phyloP scores from a whole-genome alignment of 2,329 filamentous ascomycete genomes.

The Xylariaceae sp. region DNA sequence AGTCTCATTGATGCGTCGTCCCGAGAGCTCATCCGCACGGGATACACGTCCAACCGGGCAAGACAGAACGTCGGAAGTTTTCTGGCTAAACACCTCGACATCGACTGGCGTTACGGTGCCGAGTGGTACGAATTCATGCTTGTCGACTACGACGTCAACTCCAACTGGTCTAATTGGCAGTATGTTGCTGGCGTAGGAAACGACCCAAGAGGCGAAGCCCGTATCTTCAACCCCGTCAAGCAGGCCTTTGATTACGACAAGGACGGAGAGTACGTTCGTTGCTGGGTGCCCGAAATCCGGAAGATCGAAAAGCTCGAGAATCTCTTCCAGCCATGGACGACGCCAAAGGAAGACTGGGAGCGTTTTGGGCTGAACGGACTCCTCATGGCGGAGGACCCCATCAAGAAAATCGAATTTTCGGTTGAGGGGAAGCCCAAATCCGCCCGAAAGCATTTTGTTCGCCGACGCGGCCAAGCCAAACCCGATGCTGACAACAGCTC shows the following conservation, averaged over 20 bases:
- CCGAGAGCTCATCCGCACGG: slow-evolving; percentile 67
- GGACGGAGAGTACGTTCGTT: slow-evolving; percentile 62
- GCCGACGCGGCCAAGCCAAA: slow-evolving; percentile 29
- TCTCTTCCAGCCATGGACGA: slow-evolving; percentile 66
- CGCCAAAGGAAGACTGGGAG: slow-evolving; percentile 53
- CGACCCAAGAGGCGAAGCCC: slow-evolving; percentile 63
- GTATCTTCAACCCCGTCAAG: slow-evolving; percentile 80
- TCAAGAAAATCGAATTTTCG: slow-evolving; percentile 60
- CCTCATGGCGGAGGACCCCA: slow-evolving; percentile 61
- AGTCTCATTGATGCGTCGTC: slow-evolving; percentile 73
- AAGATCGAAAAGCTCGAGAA: slow-evolving; percentile 49
- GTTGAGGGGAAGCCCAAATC: slow-evolving; percentile 47
- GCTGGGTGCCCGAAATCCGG: slow-evolving; percentile 66
- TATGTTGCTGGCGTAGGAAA: slow-evolving; percentile 77
- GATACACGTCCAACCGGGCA: slow-evolving; percentile 72
- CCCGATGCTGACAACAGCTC: slow-evolving; percentile 8
- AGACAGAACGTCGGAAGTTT: slow-evolving; percentile 74
- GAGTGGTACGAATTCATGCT: slow-evolving; percentile 77
- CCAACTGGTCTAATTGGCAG: slow-evolving; percentile 81
- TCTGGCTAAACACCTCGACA: slow-evolving; percentile 63
- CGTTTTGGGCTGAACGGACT: slow-evolving; percentile 51
- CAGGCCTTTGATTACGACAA: slow-evolving; percentile 74
- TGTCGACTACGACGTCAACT: slow-evolving; percentile 69
- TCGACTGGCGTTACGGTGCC: slow-evolving; percentile 76
- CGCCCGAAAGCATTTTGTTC: slow-evolving; percentile 32